These are phyloP conservation scores for Gynochthodes officinalis DNA, from an alignment of 257 asterid species.

Conservation along the genomic window DNA sequence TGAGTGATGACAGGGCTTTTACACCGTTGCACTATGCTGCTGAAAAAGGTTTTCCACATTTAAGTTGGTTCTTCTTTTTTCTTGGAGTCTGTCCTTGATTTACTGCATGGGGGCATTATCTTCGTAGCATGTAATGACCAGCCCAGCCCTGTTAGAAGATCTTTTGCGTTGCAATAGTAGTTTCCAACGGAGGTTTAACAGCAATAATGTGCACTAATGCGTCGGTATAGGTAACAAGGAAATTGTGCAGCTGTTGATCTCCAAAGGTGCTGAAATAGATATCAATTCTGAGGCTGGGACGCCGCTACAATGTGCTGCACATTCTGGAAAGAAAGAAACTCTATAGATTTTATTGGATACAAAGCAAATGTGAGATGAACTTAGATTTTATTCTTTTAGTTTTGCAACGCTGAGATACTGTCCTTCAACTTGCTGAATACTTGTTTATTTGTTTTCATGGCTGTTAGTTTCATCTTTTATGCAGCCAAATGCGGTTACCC, in stretches of 20 bases:
- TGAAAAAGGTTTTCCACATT: neutral
- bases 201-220: neutral
- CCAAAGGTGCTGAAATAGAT: neutral
- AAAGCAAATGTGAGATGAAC: neutral
- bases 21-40: conserved; percentile 5
- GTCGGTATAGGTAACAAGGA: conserved; percentile 3
- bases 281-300: neutral
- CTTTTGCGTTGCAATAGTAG: neutral
- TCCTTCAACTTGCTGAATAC: neutral
- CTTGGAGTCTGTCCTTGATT: neutral
- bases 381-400: neutral
- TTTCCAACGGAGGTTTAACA: neutral
- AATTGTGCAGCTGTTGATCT: conserved; percentile 2
- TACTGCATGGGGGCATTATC: too few relatives aligned
- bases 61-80: too few relatives aligned
- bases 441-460: too few relatives aligned
- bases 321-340: neutral
- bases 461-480: neutral
- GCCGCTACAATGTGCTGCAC: conserved; percentile 5
- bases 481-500: neutral
- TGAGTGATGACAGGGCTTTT: neutral
- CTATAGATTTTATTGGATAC: conserved; percentile 4
- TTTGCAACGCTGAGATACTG: neutral
- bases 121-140: neutral
- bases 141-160: neutral